Percentiles rank a stretch among this genome's conserved stretches.
Conservation (phyloP, 345 rosid genomes). For the Odontarrhena argentea region DNA sequence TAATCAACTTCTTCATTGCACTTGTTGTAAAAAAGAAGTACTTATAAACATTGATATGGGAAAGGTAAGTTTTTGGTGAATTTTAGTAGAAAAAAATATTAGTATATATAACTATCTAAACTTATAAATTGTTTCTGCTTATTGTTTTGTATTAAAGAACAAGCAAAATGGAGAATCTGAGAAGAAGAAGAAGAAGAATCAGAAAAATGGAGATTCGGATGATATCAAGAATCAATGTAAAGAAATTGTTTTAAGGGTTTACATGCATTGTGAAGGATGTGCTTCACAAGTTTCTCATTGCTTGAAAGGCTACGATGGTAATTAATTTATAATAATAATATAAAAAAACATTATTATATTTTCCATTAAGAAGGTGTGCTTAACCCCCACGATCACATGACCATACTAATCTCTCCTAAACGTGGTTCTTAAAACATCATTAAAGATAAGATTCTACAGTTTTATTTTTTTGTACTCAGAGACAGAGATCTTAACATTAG, state of each 20-base stretch:
- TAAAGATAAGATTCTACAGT: neutral
- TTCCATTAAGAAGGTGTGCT: neutral
- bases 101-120: neutral
- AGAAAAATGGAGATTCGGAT: conserved; percentile 18
- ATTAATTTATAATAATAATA: neutral
- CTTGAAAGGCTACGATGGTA: conserved; percentile 60
- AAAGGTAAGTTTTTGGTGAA: conserved; percentile 31
- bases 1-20: conserved; percentile 21
- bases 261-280: conserved; percentile 76
- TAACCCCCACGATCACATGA: neutral
- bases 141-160: conserved; percentile 20
- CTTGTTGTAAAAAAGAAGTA: conserved; percentile 1
- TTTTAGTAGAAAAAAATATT: neutral
- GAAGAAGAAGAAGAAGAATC: conserved; percentile 17
- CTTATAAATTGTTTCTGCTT: neutral
- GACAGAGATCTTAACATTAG: no score
- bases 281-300: conserved; percentile 52
- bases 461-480: neutral
- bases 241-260: conserved; percentile 60
- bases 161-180: conserved; percentile 29
- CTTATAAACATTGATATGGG: conserved; percentile 24
- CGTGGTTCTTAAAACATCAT: conserved; percentile 1
- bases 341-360: neutral
- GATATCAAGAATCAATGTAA: conserved; percentile 37
- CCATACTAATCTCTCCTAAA: neutral